Evolutionary conservation across 306 rosid species (phyloP), one percentile per base, ranked within the genome.

Genomic region (Cicer bijugum): DNA sequence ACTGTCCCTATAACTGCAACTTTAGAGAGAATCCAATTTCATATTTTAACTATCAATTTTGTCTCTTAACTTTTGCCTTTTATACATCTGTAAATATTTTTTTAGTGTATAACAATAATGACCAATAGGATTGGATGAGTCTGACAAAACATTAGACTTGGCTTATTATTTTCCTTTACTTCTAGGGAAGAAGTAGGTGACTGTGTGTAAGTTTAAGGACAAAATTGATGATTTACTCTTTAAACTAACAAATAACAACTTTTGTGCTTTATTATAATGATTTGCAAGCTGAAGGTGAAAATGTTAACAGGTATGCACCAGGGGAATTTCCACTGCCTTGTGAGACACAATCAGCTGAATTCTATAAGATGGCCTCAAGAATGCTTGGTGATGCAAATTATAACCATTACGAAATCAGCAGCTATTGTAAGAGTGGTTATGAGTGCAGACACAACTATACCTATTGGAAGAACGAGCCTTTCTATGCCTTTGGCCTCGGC

Each of bases 271-370:
- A 46, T 79, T 20, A 7, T 69, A 60, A 28, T 69, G 77, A 57
- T 67, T 48, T 42, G 77, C 67, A 63, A 71, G 19, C 52, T 77
- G 78, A 85, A 64, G 15, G 48, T 78, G 57, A 19, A 79, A 53
- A 12, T 64, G 5, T 78, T 74, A 68, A 68, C 86, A 94, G 99
- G 88, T 94, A 89, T 61, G 81, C 87, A 57, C 90, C 93, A 2
- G 97, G 96, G 51, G 96, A 88, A 84, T 91, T 86, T 17, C 99
- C 99, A 7, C 78, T 94, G 80, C 99, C 99, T 65, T 91, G 93
- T 10, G 99, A 94, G 82, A 81, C 71, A 39, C 83, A 88, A 52
- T 89, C 99, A 4, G 89, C 96, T 51, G 95, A 86, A 9, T 91
- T 89, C 77, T 94, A 91, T 53, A 86, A 71, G 89, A 86, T 81